phyloP scores from a whole-genome alignment of 768 basidiomycete genomes.

The Myochromella boudieri region DNA sequence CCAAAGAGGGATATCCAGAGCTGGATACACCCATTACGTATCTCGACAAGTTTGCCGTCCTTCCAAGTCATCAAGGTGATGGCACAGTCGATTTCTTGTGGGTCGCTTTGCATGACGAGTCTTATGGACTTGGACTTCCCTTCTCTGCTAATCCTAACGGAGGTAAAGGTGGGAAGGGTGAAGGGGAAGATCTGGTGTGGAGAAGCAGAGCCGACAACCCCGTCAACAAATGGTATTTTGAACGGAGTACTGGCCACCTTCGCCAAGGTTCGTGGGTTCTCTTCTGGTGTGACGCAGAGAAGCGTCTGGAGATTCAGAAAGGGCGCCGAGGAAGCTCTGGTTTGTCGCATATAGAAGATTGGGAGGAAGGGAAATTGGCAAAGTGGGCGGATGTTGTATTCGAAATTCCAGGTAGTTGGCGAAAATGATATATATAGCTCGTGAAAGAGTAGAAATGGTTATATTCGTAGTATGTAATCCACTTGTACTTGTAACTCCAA shows the following conservation, averaged over 20 bases:
- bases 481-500: neutral
- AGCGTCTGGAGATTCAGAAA: slow-evolving; percentile 69
- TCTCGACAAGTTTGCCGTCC: slow-evolving; percentile 97
- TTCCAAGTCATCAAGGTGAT: slow-evolving; percentile 94
- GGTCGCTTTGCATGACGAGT: slow-evolving; percentile 98
- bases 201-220: slow-evolving; percentile 91
- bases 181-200: slow-evolving; percentile 96
- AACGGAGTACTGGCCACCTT: slow-evolving; percentile 89
- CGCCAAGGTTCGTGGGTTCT: slow-evolving; percentile 86
- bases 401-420: slow-evolving; percentile 82
- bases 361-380: slow-evolving; percentile 71
- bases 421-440: slow-evolving; percentile 26
- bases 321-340: slow-evolving; percentile 62
- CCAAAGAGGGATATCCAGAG: slow-evolving; percentile 50
- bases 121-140: slow-evolving; percentile 91
- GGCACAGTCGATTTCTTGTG: slow-evolving; percentile 99
- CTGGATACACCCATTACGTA: slow-evolving; percentile 67
- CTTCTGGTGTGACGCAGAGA: slow-evolving; percentile 99
- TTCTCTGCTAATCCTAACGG: slow-evolving; percentile 96
- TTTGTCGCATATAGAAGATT: slow-evolving; percentile 71
- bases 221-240: slow-evolving; percentile 99
- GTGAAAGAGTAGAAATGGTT: neutral
- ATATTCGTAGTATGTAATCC: neutral
- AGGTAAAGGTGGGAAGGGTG: slow-evolving; percentile 84
- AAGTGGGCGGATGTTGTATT: slow-evolving; percentile 68